Base-by-base conservation (phyloP, 176 grass and related monocot genomes). In the Oryza officinalis region DNA sequence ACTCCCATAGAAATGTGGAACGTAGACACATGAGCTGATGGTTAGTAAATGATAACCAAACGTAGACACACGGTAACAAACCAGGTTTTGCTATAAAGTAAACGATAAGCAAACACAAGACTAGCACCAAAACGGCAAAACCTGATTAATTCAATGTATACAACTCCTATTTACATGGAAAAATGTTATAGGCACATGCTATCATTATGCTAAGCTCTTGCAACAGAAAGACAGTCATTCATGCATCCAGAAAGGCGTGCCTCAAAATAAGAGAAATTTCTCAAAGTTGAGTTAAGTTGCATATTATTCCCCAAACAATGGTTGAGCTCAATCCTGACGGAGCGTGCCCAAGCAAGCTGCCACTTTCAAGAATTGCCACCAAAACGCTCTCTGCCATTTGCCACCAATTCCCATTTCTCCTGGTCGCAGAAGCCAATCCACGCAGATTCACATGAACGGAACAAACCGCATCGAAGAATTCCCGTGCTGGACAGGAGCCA, bases 31-130 rank as follows among this genome's bases (percentile, higher is more conserved):
- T 4, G 9, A 23, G 13, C 12, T 35, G 44, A 69, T 47, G 25
- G 65, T 35, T 47, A 5, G 2, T 10, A n/a, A n/a, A n/a, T n/a
- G n/a, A n/a, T n/a, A n/a, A n/a, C n/a, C n/a, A n/a, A n/a, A n/a
- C n/a, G n/a, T n/a, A n/a, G n/a, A n/a, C n/a, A n/a, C n/a, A 81
- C 30, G 41, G 28, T 78, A 78, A 9, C 52, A 72, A 83, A 79
- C 18, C 8, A 38, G 46, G 43, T 52, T 83, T 71, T 46, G 65
- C 32, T 4, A 78, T 2, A 40, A 78, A 5, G 25, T 54, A 78
- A 78, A 32, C 35, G 27, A 78, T 33, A 13, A 17, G 49, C 4
- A 2, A 33, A 67, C 27, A 72, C 13, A 37, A 60, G 7, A 33
- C 32, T 14, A 20, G 2, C 15, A 22, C 17, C 15, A 43, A 8